Evolutionary conservation across 306 rosid genomes (phyloP).

Genomic region (Cicer bijugum): DNA sequence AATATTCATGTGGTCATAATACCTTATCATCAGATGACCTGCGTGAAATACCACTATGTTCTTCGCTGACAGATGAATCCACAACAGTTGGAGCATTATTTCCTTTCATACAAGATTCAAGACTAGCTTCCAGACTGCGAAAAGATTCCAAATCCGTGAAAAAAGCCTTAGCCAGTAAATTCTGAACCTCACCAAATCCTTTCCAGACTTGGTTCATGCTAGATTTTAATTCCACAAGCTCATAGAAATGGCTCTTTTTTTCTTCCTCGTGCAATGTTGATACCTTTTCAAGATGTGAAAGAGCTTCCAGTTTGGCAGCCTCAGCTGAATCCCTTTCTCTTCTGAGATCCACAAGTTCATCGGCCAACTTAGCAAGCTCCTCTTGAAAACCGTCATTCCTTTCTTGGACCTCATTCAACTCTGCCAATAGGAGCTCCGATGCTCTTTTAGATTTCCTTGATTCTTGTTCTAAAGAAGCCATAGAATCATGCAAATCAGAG

Average conservation of each 20-base stretch:
- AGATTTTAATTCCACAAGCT: slow-evolving; percentile 70
- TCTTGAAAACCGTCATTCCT: slow-evolving; percentile 93
- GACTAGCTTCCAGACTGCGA: slow-evolving; percentile 65
- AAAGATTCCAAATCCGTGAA: slow-evolving; percentile 63
- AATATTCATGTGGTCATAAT: slow-evolving; percentile 35
- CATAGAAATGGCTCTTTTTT: slow-evolving; percentile 60
- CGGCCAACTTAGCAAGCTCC: slow-evolving; percentile 65
- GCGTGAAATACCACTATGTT: slow-evolving; percentile 44
- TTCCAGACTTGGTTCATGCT: slow-evolving; percentile 62
- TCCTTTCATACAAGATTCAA: slow-evolving; percentile 58
- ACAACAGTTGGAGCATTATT: slow-evolving; percentile 47
- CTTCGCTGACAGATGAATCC: slow-evolving; percentile 49
- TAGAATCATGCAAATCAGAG: slow-evolving; percentile 53
- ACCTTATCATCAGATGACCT: slow-evolving; percentile 64
- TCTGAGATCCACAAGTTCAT: slow-evolving; percentile 66
- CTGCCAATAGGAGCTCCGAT: slow-evolving; percentile 88
- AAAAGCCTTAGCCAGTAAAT: slow-evolving; percentile 56
- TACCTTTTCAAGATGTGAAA: slow-evolving; percentile 67
- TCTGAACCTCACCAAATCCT: slow-evolving; percentile 63
- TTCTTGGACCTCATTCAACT: slow-evolving; percentile 96
- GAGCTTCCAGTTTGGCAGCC: slow-evolving; percentile 72
- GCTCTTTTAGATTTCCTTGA: slow-evolving; percentile 84
- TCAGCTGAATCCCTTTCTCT: slow-evolving; percentile 72
- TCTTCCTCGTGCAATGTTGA: slow-evolving; percentile 60
- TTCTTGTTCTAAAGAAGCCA: slow-evolving; percentile 74